Evolutionary conservation across 352 stramenopile species (phyloP).

Genomic region (Pythium rishiriense): DNA sequence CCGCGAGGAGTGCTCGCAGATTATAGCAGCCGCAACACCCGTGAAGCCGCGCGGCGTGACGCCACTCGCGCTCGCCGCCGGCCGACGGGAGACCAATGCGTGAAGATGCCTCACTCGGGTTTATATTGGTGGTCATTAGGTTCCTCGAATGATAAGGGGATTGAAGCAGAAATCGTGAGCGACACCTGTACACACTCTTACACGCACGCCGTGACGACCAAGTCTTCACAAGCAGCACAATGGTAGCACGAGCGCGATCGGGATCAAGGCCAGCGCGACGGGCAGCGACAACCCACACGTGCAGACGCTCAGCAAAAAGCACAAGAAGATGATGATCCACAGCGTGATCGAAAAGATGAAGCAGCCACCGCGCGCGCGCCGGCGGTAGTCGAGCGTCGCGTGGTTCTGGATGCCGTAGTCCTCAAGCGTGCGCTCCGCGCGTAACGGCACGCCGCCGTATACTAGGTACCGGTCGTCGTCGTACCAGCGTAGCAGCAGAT

Average conservation of each 20-base stretch:
- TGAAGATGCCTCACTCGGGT: background rate
- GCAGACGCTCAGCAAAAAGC: slow-evolving; percentile 67
- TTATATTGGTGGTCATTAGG: slow-evolving; percentile 1
- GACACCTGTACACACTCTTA: background rate
- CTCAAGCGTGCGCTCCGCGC: slow-evolving; percentile 36
- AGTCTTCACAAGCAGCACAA: slow-evolving; percentile 59
- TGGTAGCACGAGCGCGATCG: slow-evolving; percentile 59
- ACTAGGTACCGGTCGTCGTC: slow-evolving; percentile 38
- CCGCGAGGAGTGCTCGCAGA: slow-evolving; percentile 41
- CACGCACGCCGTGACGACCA: background rate
- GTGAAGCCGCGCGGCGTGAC: slow-evolving; percentile 9
- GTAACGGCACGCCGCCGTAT: slow-evolving; percentile 66
- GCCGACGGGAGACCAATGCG: background rate
- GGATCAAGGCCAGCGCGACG: slow-evolving; percentile 55
- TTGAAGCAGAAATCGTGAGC: background rate
- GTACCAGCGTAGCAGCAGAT: background rate
- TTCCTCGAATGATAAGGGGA: background rate
- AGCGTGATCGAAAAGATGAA: slow-evolving; percentile 74
- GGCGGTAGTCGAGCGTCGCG: slow-evolving; percentile 52
- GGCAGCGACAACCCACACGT: slow-evolving; percentile 70
- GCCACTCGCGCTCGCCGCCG: background rate
- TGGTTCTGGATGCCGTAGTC: slow-evolving; percentile 76
- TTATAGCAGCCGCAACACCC: background rate
- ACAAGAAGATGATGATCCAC: slow-evolving; percentile 79
- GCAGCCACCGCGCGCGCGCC: slow-evolving; percentile 58